Evolutionary conservation across 768 basidiomycete species (phyloP).

Genomic region (Serendipita sp.): DNA sequence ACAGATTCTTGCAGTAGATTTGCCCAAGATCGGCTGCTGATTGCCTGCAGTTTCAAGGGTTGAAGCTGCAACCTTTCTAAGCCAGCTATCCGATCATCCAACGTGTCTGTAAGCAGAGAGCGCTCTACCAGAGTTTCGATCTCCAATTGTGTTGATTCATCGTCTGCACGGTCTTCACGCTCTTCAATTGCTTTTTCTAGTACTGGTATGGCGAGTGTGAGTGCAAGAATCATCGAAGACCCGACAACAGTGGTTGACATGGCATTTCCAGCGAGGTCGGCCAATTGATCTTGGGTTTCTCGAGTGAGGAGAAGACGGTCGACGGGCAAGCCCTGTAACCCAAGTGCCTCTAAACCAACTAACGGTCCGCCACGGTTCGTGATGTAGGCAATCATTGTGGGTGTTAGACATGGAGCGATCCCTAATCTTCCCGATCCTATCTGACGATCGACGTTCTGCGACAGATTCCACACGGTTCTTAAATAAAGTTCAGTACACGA

Average conservation of each 20-base stretch:
- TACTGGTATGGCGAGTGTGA: conserved; percentile 44
- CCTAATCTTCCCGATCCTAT: conserved; percentile 68
- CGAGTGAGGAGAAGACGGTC: conserved; percentile 83
- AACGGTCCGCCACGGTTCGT: conserved; percentile 93
- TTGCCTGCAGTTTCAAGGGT: conserved; percentile 52
- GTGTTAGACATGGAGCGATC: conserved; percentile 85
- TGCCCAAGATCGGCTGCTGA: conserved; percentile 28
- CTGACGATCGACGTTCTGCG: conserved; percentile 89
- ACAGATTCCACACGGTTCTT: conserved; percentile 88
- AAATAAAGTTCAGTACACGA: neutral
- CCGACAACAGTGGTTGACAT: conserved; percentile 98
- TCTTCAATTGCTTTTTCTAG: conserved; percentile 26
- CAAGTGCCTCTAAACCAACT: conserved; percentile 82
- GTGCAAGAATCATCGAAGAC: conserved; percentile 67
- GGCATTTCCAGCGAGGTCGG: conserved; percentile 89
- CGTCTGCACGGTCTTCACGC: conserved; percentile 19
- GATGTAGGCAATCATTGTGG: conserved; percentile 92
- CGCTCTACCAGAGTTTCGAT: conserved; percentile 16
- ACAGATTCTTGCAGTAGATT: conserved; percentile 49
- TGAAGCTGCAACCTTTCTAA: conserved; percentile 47
- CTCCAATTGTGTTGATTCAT: conserved; percentile 38
- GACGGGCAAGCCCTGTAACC: conserved; percentile 87
- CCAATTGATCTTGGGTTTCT: conserved; percentile 84
- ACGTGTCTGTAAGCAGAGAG: conserved; percentile 5
- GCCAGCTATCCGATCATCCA: conserved; percentile 49